These are phyloP conservation scores for Piloderma croceum DNA, from an alignment of 768 basidiomycete genomes.

Conservation along the genomic window DNA sequence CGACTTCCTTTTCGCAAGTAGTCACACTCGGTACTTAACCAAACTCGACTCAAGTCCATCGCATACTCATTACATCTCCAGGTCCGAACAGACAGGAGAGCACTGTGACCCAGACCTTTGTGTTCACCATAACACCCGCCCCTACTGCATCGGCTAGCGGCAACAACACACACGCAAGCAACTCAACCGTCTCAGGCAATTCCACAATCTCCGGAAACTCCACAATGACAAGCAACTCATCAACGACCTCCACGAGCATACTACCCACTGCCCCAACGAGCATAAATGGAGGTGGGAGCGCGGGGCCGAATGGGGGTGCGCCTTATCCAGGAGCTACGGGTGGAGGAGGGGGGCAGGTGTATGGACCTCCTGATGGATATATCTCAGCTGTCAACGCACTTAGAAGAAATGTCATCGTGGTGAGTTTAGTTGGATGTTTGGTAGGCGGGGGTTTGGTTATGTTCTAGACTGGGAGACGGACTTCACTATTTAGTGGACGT, in stretches of 20 bases:
- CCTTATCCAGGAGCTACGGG: conserved; percentile 53
- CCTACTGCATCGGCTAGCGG: conserved; percentile 9
- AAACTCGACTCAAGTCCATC: no score
- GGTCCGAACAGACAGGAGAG: conserved; percentile 37
- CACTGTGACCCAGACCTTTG: conserved; percentile 35
- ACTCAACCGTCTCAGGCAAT: conserved; percentile 7
- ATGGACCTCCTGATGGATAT: conserved; percentile 65
- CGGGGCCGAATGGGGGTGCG: conserved; percentile 43
- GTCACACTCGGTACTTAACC: no score
- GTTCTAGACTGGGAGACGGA: no score
- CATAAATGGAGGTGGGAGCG: conserved; percentile 46
- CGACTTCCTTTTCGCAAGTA: conserved; percentile 34
- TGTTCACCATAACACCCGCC: conserved; percentile 42
- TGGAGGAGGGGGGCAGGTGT: conserved; percentile 30
- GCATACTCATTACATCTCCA: no score
- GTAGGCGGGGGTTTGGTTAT: conserved; percentile 46
- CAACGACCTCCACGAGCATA: conserved; percentile 37
- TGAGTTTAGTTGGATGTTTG: conserved; percentile 39
- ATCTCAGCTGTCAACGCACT: conserved; percentile 51
- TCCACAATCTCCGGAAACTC: conserved; percentile 12
- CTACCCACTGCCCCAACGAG: conserved; percentile 57
- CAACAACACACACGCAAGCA: conserved; percentile 18
- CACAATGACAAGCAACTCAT: conserved; percentile 20
- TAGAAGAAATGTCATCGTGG: conserved; percentile 38
- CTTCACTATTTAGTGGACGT: no score